A percentile compares a stretch with the other conserved stretches of the same genome.
Evolutionary conservation across 1,284 basidiomycete genomes (phyloP).

Genomic region (Schizopora paradoxa): DNA sequence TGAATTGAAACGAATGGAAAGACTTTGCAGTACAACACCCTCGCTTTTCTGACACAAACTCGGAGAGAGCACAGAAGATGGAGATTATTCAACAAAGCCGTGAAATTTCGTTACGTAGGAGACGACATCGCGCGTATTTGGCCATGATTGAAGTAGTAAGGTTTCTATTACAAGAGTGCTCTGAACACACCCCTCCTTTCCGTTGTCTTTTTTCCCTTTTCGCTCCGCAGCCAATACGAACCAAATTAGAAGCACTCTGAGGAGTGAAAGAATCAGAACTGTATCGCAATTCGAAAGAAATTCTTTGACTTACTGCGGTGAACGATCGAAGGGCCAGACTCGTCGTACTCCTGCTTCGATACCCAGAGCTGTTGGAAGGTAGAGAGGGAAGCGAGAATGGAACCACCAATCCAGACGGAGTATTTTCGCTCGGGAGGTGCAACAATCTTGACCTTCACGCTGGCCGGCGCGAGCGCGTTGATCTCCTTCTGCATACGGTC

Average conservation of each 20-base stretch:
- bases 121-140: neutral
- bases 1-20: no score
- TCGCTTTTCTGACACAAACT: no score
- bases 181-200: constrained; percentile 1
- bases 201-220: neutral
- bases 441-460: constrained; percentile 95
- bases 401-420: constrained; percentile 99
- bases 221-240: neutral
- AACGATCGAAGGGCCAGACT: constrained; percentile 80
- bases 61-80: no score
- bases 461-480: constrained; percentile 77
- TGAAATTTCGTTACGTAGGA: constrained; percentile 3
- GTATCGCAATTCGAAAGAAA: constrained; percentile 25
- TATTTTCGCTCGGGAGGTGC: constrained; percentile 91
- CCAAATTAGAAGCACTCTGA: neutral
- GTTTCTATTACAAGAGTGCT: constrained; percentile 3
- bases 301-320: constrained; percentile 60
- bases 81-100: constrained; percentile 5
- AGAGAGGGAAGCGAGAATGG: constrained; percentile 91
- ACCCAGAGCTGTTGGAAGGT: constrained; percentile 97
- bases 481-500: constrained; percentile 99
- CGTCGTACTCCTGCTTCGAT: constrained; percentile 92
- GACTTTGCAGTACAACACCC: no score
- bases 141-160: neutral
- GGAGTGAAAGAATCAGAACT: constrained; percentile 15